Percentiles rank a stretch among this genome's conserved stretches.
Evolutionary conservation across 768 basidiomycete genomes (phyloP).

Genomic region (Amanita pallidorosea): DNA sequence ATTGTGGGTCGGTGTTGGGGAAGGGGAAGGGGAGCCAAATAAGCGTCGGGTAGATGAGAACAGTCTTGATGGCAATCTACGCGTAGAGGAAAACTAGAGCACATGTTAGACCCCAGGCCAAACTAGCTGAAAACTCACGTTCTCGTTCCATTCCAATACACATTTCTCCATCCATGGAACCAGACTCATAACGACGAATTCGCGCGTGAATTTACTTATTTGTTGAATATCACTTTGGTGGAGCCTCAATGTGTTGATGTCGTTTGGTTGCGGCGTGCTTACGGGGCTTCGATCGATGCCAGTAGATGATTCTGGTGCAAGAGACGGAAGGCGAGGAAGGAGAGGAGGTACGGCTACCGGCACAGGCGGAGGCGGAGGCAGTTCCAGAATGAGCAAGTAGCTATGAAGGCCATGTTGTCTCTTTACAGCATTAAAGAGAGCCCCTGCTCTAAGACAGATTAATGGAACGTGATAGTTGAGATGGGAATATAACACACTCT

Average conservation of each 20-base stretch:
- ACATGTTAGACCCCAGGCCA: background rate
- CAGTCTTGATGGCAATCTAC: conserved; percentile 73
- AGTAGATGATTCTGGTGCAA: conserved; percentile 11
- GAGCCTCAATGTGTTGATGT: conserved; percentile 39
- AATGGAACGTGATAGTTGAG: conserved; percentile 3
- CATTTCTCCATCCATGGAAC: conserved; percentile 96
- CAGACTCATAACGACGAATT: conserved; percentile 82
- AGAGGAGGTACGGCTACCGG: conserved; percentile 58
- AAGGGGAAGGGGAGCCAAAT: conserved; percentile 55
- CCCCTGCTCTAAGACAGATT: conserved; percentile 43
- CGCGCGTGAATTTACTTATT: conserved; percentile 70
- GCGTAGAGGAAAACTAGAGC: conserved; percentile 55
- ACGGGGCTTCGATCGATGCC: conserved; percentile 11
- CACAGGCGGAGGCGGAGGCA: conserved; percentile 53
- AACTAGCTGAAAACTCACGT: conserved; percentile 25
- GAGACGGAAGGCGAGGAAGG: conserved; percentile 54
- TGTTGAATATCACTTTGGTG: conserved; percentile 65
- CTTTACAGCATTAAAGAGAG: conserved; percentile 79
- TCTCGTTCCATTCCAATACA: conserved; percentile 91
- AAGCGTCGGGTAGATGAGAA: conserved; percentile 79
- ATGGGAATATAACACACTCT: conserved; percentile 43
- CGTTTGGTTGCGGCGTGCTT: conserved; percentile 11
- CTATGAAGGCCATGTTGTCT: conserved; percentile 77
- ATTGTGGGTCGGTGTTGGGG: conserved; percentile 30
- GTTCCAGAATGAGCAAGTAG: conserved; percentile 52